Percentiles rank a stretch among this genome's conserved stretches.
Conservation (phyloP, 2,329 filamentous ascomycete genomes). For the Xylariaceae sp. region DNA sequence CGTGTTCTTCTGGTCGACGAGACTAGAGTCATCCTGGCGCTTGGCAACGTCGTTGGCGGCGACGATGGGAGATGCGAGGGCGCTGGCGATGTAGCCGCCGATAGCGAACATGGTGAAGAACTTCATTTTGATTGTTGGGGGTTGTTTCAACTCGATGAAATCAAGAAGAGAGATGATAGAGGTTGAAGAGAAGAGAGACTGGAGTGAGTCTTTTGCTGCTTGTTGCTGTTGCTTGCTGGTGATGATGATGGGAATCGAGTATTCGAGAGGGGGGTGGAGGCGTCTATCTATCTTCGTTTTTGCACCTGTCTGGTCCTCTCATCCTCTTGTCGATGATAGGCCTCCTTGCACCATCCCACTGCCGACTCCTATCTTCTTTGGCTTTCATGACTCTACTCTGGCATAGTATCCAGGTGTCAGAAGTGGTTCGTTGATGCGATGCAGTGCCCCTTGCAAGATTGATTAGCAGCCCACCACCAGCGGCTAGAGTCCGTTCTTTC, state of each 20-base stretch:
- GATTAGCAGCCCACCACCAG: background rate
- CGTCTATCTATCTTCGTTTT: slow-evolving; percentile 15
- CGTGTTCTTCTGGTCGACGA: slow-evolving; percentile 18
- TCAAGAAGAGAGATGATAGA: slow-evolving; percentile 1
- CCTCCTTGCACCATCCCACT: slow-evolving; percentile 1
- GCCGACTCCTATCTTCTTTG: no score
- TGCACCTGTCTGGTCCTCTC: background rate
- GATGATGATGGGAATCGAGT: slow-evolving; percentile 5
- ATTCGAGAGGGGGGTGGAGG: background rate
- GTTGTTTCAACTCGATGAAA: slow-evolving; percentile 1
- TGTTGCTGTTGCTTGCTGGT: slow-evolving; percentile 10
- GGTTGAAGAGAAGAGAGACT: slow-evolving; percentile 1
- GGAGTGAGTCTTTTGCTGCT: slow-evolving; percentile 9
- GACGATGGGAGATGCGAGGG: slow-evolving; percentile 22
- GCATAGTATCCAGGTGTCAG: no score
- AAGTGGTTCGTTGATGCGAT: no score
- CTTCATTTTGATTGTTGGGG: slow-evolving; percentile 26
- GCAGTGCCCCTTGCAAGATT: no score
- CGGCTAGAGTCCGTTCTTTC: slow-evolving; percentile 1
- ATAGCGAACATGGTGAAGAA: slow-evolving; percentile 23
- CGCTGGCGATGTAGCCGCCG: slow-evolving; percentile 23
- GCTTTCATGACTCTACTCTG: no score
- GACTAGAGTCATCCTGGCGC: slow-evolving; percentile 23
- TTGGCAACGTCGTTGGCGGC: slow-evolving; percentile 17
- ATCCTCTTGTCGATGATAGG: background rate